phyloP scores from a whole-genome alignment of 2,329 filamentous ascomycete species.

The Monosporascus sp. region DNA sequence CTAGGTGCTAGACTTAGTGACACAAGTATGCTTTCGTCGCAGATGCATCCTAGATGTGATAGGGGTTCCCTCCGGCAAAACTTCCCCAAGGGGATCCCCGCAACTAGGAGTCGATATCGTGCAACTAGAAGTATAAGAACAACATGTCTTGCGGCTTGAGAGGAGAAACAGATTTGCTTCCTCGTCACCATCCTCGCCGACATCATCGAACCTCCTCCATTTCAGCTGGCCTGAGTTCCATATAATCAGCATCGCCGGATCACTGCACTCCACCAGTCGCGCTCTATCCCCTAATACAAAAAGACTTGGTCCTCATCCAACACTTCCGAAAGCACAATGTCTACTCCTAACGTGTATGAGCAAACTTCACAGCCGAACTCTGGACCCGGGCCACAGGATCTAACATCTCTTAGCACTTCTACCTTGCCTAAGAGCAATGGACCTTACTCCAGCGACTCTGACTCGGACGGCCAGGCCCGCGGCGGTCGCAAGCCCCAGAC shows the following conservation, averaged over 20 bases:
- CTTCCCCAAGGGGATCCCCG: background rate
- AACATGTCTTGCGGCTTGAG: background rate
- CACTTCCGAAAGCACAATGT: constrained; percentile 19
- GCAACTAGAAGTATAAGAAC: background rate
- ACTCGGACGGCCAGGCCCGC: constrained; percentile 30
- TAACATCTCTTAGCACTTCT: constrained; percentile 15
- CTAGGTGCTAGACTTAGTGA: constrained; percentile 12
- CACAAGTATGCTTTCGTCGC: constrained; percentile 11
- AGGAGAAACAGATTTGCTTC: background rate
- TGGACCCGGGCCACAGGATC: background rate
- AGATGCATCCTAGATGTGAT: constrained; percentile 5
- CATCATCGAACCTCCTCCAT: constrained; percentile 7
- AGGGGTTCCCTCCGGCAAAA: background rate
- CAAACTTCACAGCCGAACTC: constrained; percentile 4
- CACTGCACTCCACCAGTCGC: background rate
- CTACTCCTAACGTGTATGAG: constrained; percentile 17
- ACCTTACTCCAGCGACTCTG: constrained; percentile 28
- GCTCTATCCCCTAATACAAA: constrained; percentile 7
- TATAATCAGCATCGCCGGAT: constrained; percentile 7
- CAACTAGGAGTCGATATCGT: constrained; percentile 1
- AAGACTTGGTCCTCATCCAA: constrained; percentile 2
- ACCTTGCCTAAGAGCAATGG: constrained; percentile 24
- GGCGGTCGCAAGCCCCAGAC: constrained; percentile 26
- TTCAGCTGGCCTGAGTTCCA: constrained; percentile 18
- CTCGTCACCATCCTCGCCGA: constrained; percentile 11